Base-by-base conservation (phyloP, 2,329 filamentous ascomycete genomes). In the Apiospora saccharicola region DNA sequence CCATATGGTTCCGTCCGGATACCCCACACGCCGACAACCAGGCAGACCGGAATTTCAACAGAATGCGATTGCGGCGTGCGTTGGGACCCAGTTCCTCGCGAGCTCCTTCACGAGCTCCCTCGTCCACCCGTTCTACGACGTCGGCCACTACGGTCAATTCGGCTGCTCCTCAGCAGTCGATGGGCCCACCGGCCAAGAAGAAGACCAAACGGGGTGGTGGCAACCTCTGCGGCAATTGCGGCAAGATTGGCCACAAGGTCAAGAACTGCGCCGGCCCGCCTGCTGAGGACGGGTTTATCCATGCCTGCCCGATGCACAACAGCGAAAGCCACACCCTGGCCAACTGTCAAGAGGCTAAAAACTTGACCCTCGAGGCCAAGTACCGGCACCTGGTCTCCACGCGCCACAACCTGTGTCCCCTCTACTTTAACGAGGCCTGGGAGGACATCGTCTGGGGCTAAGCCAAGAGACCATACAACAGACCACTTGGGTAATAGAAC, bases 1-100 rank as follows among this genome's bases (percentile, higher is more conserved):
- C n/a, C n/a, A n/a, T n/a, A n/a, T n/a, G n/a, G n/a, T 24, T 10
- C 22, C 47, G n/a, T 24, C 47, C 8, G 7, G 12, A 24, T 4
- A 51, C 1, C 10, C n/a, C 7, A 4, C 4, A 1, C 14, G 49
- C 10, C 4, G 1, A 10, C n/a, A 1, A 26, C 0, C 8, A 4
- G n/a, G 13, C 8, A 14, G 49, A 24, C 2, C 49, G n/a, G 0
- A 3, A 26, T 2, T 7, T 47, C 19, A 22, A 22, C 46, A 6
- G 22, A 3, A 22, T 22, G 14, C 44, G 26, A 30, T 2, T 2
- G 2, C 26, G 26, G 26, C 26, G 44, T 46, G 13, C 44, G 14
- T 46, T 19, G 44, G 13, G 4, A 2, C 44, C 44, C 2, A 14
- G 16, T 46, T 1, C 44, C 5, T 13, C 44, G 5, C 44, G 46